Conservation (phyloP, 75 land plant genomes). For the Adiantum capillusveneris region DNA sequence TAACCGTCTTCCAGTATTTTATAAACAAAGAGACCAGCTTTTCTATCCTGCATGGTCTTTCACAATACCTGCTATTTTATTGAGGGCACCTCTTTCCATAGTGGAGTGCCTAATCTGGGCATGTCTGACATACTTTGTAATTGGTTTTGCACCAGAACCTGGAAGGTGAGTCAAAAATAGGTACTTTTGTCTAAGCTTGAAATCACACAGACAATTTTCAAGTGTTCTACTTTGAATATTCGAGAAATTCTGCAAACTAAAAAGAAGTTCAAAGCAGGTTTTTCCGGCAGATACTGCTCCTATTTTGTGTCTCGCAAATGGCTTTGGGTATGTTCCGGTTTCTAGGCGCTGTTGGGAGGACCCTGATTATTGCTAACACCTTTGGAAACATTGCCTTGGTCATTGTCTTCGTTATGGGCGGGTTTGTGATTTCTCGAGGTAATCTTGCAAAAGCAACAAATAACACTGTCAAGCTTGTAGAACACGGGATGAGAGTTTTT, state of each 20-base stretch:
- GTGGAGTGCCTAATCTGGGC: conserved; percentile 26
- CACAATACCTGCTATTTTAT: conserved; percentile 27
- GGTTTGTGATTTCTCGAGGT: conserved; percentile 34
- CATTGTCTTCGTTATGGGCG: conserved; percentile 30
- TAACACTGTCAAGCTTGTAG: too few relatives aligned
- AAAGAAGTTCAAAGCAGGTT: conserved; percentile 17
- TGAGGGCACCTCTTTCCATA: conserved; percentile 32
- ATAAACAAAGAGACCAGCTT: conserved; percentile 42
- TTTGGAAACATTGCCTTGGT: conserved; percentile 28
- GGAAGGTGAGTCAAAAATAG: conserved; percentile 23
- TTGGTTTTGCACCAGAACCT: conserved; percentile 50
- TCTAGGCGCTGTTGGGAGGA: conserved; percentile 26
- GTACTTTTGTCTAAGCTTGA: too few relatives aligned
- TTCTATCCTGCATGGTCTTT: conserved; percentile 49
- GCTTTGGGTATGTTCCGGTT: conserved; percentile 29
- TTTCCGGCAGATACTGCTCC: conserved; percentile 26
- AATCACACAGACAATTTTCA: not conserved
- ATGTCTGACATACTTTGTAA: conserved; percentile 39
- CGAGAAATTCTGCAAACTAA: not conserved
- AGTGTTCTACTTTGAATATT: too few relatives aligned
- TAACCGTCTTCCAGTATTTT: conserved; percentile 42
- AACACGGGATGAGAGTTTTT: not conserved
- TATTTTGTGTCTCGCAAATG: conserved; percentile 30
- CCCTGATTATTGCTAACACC: conserved; percentile 25
- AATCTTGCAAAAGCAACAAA: not conserved